phyloP scores from a whole-genome alignment of 139 green algal genomes.

The Gonium pectorale region DNA sequence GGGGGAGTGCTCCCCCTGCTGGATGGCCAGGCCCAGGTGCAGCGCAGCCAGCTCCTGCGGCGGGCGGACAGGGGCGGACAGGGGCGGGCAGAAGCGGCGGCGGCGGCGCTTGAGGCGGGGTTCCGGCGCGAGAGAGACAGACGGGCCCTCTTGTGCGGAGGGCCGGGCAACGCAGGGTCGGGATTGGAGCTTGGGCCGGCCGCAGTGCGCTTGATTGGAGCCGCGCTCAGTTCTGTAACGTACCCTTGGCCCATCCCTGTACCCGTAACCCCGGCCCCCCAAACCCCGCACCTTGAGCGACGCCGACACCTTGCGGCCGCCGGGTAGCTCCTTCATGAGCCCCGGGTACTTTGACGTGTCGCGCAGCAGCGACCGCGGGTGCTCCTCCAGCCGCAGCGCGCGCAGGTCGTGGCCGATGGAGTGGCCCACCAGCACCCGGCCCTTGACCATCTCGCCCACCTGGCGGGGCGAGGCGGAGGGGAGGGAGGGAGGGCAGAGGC shows the following conservation, averaged over 20 bases:
- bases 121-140: too few species aligned
- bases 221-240: too few species aligned
- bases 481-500: background rate
- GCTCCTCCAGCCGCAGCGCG: conserved; percentile 80
- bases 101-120: too few species aligned
- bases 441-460: conserved; percentile 75
- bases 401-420: conserved; percentile 89
- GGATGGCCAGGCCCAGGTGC: conserved; percentile 78
- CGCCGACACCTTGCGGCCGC: conserved; percentile 28
- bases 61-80: too few species aligned
- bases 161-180: too few species aligned
- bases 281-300: conserved; percentile 42
- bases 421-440: conserved; percentile 89
- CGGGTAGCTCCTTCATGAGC: conserved; percentile 39
- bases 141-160: too few species aligned
- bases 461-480: background rate
- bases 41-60: conserved; percentile 40
- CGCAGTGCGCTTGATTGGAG: too few species aligned
- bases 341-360: conserved; percentile 74
- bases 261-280: too few species aligned
- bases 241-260: too few species aligned
- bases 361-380: conserved; percentile 79
- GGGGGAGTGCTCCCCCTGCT: conserved; percentile 59
- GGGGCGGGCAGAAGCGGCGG: too few species aligned
- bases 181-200: too few species aligned